phyloP scores from a whole-genome alignment of 306 rosid genomes.

The Quercus engelmannii region DNA sequence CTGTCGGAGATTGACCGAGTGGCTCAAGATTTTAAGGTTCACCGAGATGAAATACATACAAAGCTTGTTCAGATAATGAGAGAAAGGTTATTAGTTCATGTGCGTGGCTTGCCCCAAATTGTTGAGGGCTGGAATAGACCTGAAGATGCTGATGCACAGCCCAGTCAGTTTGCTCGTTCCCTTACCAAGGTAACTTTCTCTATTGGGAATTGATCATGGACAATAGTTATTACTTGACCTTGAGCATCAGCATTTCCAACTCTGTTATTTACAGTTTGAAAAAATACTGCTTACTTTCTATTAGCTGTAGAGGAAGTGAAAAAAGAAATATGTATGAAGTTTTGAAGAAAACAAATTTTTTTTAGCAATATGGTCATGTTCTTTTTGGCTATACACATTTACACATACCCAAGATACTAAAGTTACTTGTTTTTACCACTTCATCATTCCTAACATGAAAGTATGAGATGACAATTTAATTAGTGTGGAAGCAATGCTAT shows the following conservation, averaged over 20 bases:
- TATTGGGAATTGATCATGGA: background rate
- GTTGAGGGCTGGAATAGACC: constrained; percentile 98
- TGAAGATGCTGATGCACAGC: constrained; percentile 84
- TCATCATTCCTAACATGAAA: background rate
- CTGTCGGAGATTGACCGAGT: constrained; percentile 89
- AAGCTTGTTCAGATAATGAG: constrained; percentile 99
- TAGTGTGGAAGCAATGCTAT: too few species aligned
- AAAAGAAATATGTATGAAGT: background rate
- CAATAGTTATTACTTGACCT: background rate
- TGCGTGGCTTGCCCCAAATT: constrained; percentile 89
- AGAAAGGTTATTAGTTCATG: constrained; percentile 86
- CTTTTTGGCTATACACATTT: background rate
- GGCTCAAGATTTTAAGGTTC: constrained; percentile 95
- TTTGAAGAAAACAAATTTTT: background rate
- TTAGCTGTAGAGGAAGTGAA: background rate
- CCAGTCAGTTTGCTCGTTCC: constrained; percentile 95
- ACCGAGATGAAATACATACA: constrained; percentile 94
- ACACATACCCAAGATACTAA: background rate
- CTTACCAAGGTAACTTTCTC: constrained; percentile 74
- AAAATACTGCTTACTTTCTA: background rate
- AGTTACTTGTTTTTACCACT: background rate
- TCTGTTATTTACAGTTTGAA: background rate
- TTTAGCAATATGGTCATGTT: background rate
- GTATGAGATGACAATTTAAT: too few species aligned
- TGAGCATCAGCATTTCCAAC: background rate